Base-by-base conservation (phyloP, 371 early-diverging fungal species). In the Rhizopus arrhizus region DNA sequence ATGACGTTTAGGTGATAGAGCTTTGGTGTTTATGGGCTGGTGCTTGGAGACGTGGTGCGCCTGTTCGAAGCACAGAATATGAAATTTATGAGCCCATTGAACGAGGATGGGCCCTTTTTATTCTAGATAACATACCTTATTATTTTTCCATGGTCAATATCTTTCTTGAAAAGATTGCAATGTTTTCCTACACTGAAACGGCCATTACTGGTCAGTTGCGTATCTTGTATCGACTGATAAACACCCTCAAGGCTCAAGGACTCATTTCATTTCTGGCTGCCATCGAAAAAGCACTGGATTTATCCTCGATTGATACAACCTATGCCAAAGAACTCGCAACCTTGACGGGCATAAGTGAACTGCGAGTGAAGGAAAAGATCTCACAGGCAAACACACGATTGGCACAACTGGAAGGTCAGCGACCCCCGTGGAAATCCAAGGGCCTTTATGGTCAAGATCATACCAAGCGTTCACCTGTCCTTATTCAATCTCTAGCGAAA, bases 1-100 rank as follows among this genome's bases (percentile, higher is more conserved):
- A 28, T 11, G 13, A 16, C 2, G 4, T 28, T 22, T 38, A 58
- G 56, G 62, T 69, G 11, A 54, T 74, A 0, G 61, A 66, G 11
- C 42, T 77, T 2, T 77, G 78, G 78, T 29, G 58, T 2, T 13
- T 69, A 2, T 77, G 78, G 78, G 68, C 70, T 31, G 58, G 65
- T 5, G 70, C 78, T 1, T 77, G 78, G 78, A 53, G 28, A 34
- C 48, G 65, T 4, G 72, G 72, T 15, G 43, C 48, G 6, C 34
- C 28, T 5, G 55, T 61, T 8, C 31, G 35, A 29, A 52, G 53
- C 4, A 36, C 43, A 2, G 57, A 59, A 15, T 41, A 42, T 0
- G n/a, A 56, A 0, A 41, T 33, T 2, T 58, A 58, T 29, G 29
- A 29, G 12, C 68, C 70, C 0, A 54, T 68, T 10, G 35, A 53